Evolutionary conservation across 371 early-diverging fungal genomes (phyloP).

Genomic region (Mortierella sp.): DNA sequence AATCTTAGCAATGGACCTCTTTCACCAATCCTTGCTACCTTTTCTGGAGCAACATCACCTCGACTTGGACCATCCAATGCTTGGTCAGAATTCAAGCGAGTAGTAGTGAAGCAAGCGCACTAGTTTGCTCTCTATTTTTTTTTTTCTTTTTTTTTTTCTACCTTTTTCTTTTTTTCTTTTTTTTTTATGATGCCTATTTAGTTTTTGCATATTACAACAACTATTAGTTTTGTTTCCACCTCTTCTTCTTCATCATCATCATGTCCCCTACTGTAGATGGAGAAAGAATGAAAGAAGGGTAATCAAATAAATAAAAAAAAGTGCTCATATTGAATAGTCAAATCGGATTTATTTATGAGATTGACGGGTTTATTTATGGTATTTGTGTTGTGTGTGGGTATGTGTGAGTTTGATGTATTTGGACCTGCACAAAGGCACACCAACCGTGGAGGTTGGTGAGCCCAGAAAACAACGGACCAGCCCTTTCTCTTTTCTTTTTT

Average conservation of each 20-base stretch:
- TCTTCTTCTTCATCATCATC: not conserved
- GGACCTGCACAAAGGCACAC: not conserved
- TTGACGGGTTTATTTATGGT: not conserved
- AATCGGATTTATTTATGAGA: not conserved
- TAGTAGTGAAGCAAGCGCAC: slow-evolving; percentile 37
- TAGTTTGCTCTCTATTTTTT: not conserved
- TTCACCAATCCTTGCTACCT: slow-evolving; percentile 42
- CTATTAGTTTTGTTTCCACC: not conserved
- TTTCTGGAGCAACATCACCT: slow-evolving; percentile 50
- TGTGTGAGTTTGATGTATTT: no score
- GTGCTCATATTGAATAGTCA: not conserved
- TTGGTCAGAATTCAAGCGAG: slow-evolving; percentile 54
- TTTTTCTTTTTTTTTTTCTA: not conserved
- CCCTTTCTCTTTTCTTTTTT: not conserved
- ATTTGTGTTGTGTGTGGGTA: no score
- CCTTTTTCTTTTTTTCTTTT: not conserved
- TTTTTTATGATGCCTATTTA: not conserved
- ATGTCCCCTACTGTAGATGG: not conserved
- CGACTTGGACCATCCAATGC: slow-evolving; percentile 50
- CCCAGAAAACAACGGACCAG: not conserved
- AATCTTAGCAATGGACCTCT: slow-evolving; percentile 45
- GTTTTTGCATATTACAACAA: no score
- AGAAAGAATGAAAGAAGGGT: not conserved
- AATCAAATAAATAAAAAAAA: not conserved
- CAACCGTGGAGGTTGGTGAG: not conserved